These are phyloP conservation scores for Phaseolus coccineus DNA, from an alignment of 331 rosid species.

Conservation along the genomic window DNA sequence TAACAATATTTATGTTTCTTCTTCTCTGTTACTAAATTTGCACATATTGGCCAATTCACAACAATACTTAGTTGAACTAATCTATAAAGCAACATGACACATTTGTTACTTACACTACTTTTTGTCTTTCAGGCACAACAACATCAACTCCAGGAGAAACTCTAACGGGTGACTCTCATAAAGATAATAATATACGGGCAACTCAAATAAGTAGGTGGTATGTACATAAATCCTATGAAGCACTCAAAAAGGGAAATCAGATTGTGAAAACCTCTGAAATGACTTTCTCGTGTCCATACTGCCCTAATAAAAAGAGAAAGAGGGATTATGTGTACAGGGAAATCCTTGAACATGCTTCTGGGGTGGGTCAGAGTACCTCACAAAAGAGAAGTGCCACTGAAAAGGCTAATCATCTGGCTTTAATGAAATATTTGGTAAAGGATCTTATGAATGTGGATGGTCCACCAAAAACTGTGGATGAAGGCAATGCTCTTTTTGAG, in stretches of 20 bases:
- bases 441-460: constrained; percentile 56
- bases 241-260: constrained; percentile 68
- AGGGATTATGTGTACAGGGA: constrained; percentile 67
- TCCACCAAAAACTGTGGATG: constrained; percentile 53
- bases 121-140: constrained; percentile 55
- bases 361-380: constrained; percentile 84
- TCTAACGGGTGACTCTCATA: constrained; percentile 49
- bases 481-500: constrained; percentile 48
- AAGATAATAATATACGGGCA: constrained; percentile 58
- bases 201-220: constrained; percentile 59
- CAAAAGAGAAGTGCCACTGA: constrained; percentile 72
- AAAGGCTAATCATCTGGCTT: constrained; percentile 83
- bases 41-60: constrained; percentile 25
- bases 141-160: constrained; percentile 43
- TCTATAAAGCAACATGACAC: constrained; percentile 9
- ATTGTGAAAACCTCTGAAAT: constrained; percentile 63
- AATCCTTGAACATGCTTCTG: constrained; percentile 89
- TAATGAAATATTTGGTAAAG: constrained; percentile 69
- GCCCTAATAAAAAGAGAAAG: constrained; percentile 69
- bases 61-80: constrained; percentile 18
- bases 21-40: constrained; percentile 5
- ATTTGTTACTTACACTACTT: constrained; percentile 27
- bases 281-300: constrained; percentile 81
- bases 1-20: constrained; percentile 6
- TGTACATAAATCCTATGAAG: constrained; percentile 62